phyloP scores from a whole-genome alignment of 2,329 filamentous ascomycete genomes.

The Corniculantispora saksenae region DNA sequence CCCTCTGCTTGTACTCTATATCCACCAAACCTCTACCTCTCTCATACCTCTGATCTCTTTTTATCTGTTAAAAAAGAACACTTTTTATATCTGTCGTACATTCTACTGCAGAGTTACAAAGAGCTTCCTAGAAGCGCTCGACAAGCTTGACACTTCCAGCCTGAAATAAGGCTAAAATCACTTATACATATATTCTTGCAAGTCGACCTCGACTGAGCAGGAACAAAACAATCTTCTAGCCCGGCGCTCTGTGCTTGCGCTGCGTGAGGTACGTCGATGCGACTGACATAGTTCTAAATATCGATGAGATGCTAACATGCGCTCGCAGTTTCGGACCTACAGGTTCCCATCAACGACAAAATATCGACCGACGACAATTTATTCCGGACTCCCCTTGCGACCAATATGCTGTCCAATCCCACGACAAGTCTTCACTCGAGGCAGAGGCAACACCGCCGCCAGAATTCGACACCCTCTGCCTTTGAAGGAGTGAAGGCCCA shows the following conservation, averaged over 20 bases:
- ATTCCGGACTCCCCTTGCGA: slow-evolving; percentile 70
- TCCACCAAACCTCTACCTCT: slow-evolving; percentile 26
- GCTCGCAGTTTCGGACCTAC: slow-evolving; percentile 44
- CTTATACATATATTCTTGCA: slow-evolving; percentile 27
- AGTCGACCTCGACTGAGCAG: slow-evolving; percentile 52
- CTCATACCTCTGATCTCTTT: slow-evolving; percentile 15
- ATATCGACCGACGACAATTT: slow-evolving; percentile 51
- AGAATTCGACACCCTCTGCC: slow-evolving; percentile 80
- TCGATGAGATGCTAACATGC: slow-evolving; percentile 30
- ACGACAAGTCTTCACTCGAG: slow-evolving; percentile 68
- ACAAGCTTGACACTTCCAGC: slow-evolving; percentile 28
- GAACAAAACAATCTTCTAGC: slow-evolving; percentile 49
- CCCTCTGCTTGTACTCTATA: slow-evolving; percentile 23
- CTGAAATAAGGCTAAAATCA: slow-evolving; percentile 35
- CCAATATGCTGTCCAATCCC: slow-evolving; percentile 77
- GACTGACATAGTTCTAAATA: background rate
- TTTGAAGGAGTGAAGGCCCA: slow-evolving; percentile 74
- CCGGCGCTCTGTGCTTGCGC: slow-evolving; percentile 80
- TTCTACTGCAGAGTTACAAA: slow-evolving; percentile 18
- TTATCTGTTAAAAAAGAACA: slow-evolving; percentile 19
- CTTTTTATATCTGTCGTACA: slow-evolving; percentile 21
- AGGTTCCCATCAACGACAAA: slow-evolving; percentile 52
- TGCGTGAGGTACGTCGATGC: slow-evolving; percentile 70
- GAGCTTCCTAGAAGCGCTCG: slow-evolving; percentile 15
- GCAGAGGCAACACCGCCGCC: slow-evolving; percentile 68